These are phyloP conservation scores for Colletotrichum musicola DNA, from an alignment of 2,329 filamentous ascomycete species.

Conservation along the genomic window DNA sequence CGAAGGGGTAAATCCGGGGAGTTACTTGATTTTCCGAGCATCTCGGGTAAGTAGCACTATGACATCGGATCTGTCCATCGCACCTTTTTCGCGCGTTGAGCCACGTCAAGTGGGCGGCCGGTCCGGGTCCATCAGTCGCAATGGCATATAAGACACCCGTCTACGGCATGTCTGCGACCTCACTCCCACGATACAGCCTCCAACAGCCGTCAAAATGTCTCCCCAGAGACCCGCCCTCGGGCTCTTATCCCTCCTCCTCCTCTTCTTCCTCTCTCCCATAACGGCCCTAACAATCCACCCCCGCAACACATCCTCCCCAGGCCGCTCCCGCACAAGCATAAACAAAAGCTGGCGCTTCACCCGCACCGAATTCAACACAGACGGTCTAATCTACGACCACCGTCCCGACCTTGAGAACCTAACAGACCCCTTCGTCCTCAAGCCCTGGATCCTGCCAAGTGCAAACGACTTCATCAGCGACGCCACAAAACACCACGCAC, in stretches of 20 bases:
- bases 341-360: constrained; percentile 55
- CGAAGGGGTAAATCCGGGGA: background rate
- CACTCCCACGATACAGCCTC: too few species aligned
- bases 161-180: too few species aligned
- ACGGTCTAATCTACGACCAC: constrained; percentile 48
- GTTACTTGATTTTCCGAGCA: too few species aligned
- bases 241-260: background rate
- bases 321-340: constrained; percentile 47
- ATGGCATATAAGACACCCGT: background rate
- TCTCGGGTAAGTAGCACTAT: background rate
- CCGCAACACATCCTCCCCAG: constrained; percentile 1
- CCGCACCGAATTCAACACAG: constrained; percentile 51
- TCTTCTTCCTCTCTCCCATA: constrained; percentile 3
- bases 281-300: constrained; percentile 4
- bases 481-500: constrained; percentile 45
- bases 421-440: constrained; percentile 44
- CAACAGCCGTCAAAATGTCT: background rate
- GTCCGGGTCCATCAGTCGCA: background rate
- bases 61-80: background rate
- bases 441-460: constrained; percentile 56
- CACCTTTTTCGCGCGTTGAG: background rate
- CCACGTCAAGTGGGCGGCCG: background rate
- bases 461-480: constrained; percentile 55
- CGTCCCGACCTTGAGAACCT: constrained; percentile 41
- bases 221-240: constrained; percentile 9